Evolutionary conservation across 2,329 filamentous ascomycete species (phyloP), one percentile per base, ranked within the genome.

Genomic region (Stachybotrys echinatus): DNA sequence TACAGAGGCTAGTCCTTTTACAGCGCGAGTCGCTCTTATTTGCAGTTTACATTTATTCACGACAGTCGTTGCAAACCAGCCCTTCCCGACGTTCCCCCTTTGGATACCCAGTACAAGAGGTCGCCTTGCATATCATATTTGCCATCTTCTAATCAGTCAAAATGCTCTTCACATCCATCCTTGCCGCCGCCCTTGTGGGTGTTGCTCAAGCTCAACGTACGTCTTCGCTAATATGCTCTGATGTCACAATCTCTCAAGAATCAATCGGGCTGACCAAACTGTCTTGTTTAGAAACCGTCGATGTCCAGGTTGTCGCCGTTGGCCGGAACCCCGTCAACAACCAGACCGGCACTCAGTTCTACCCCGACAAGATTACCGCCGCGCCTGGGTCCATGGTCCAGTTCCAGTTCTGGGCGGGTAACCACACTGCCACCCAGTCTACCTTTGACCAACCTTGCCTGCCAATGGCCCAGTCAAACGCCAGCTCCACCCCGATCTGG

Each of bases 401-500:
- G 69, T 87, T 86, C 74, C 81, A 85, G 66, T 87, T 86, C 72
- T 72, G 74, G 54, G 74, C 73, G 8, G 77, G 76, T 58, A 92
- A 92, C 74, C 88, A 92, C 77, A 91, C 87, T 47, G 82, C 91
- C 51, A 87, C 84, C 17, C 87, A 91, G 73, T 89, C 88, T 44
- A 83, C 76, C 60, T 92, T 92, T 61, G 83, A 86, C 59, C 69
- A 77, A 50, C 87, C 87, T 12, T 91, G 88, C 71, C 65, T 77
- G 23, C 85, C 87, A 47, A 79, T 87, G 57, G 61, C 65, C 54
- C 68, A 73, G 20, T 7, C 23, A 49, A 73, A 75, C 70, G 71
- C 70, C 52, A 77, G 79, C 61, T 63, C 73, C 42, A 70, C 72
- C 4, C 84, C 83, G 54, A 76, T 92, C 71, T 86, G 77, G 73